Conservation (phyloP, 352 stramenopile genomes). For the Pythium aristosporum region DNA sequence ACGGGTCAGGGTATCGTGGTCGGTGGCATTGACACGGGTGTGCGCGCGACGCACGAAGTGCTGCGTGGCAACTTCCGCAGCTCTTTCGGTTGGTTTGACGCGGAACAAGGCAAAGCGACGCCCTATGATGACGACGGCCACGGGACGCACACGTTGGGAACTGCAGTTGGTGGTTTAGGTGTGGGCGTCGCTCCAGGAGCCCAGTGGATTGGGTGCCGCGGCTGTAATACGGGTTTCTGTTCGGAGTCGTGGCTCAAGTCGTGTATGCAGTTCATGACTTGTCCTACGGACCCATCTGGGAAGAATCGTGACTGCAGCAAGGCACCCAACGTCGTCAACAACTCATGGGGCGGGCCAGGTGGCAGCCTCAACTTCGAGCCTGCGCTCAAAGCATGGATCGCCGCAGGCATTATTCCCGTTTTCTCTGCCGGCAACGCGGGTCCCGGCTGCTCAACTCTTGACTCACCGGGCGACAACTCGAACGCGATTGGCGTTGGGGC, state of each 20-base stretch:
- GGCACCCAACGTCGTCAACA: conserved; percentile 19
- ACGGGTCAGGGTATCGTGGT: conserved; percentile 45
- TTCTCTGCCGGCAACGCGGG: conserved; percentile 31
- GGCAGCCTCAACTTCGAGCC: conserved; percentile 11
- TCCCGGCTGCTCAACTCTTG: conserved; percentile 9
- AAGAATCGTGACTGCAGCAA: conserved; percentile 8
- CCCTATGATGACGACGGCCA: conserved; percentile 50
- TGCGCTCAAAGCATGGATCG: conserved; percentile 23
- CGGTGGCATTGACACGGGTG: conserved; percentile 65
- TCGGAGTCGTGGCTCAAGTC: conserved; percentile 21
- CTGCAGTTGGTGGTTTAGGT: conserved; percentile 33
- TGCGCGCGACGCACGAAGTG: conserved; percentile 55
- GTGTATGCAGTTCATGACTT: conserved; percentile 32
- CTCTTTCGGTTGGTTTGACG: conserved; percentile 22
- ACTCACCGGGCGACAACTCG: conserved; percentile 19
- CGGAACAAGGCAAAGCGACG: background rate
- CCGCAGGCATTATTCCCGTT: conserved; percentile 27
- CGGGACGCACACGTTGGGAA: conserved; percentile 65
- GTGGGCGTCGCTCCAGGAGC: conserved; percentile 20
- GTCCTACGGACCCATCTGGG: conserved; percentile 6
- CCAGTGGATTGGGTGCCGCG: conserved; percentile 30
- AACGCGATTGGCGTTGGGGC: conserved; percentile 32
- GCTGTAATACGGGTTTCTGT: conserved; percentile 18
- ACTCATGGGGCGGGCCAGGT: conserved; percentile 18
- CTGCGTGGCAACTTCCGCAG: conserved; percentile 37